Conservation (phyloP, 2,329 filamentous ascomycete species). For the Zymoseptoria brevis region DNA sequence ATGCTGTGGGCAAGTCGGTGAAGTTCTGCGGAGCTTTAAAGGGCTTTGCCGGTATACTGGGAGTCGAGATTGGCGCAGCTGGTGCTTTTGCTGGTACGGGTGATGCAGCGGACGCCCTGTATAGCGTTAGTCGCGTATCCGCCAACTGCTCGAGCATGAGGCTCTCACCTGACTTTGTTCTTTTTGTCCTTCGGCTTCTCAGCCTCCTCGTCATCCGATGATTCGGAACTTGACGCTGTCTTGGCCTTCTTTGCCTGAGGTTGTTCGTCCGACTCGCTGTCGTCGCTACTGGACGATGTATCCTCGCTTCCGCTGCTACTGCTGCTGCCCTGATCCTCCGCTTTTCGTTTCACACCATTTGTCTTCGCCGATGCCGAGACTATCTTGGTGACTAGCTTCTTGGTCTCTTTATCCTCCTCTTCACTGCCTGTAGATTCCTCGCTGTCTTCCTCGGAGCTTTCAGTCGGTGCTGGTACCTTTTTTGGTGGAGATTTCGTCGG, state of each 20-base stretch:
- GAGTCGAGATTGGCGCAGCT: conserved; percentile 1
- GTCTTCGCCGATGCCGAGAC: conserved; percentile 8
- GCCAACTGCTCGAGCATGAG: background rate
- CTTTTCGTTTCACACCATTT: conserved; percentile 27
- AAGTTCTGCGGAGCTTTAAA: conserved; percentile 37
- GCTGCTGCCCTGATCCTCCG: conserved; percentile 12
- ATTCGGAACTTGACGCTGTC: conserved; percentile 1
- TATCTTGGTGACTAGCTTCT: conserved; percentile 3
- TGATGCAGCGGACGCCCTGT: background rate
- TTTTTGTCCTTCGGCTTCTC: background rate
- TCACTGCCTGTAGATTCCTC: background rate
- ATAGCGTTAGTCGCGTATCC: background rate
- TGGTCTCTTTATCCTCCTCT: background rate
- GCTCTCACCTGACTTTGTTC: conserved; percentile 4
- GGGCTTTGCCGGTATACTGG: conserved; percentile 16
- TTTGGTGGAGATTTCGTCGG: conserved; percentile 3
- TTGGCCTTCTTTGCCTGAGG: conserved; percentile 11
- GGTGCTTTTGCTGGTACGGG: background rate
- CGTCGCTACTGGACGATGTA: conserved; percentile 6
- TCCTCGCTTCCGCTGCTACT: conserved; percentile 10
- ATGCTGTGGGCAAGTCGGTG: conserved; percentile 37
- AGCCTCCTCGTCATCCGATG: conserved; percentile 4
- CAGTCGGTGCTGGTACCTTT: conserved; percentile 3
- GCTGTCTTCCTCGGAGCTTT: conserved; percentile 9
- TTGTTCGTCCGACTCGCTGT: conserved; percentile 4